Evolutionary conservation across 1,284 basidiomycete genomes (phyloP).

Genomic region (Puccinia hordei): DNA sequence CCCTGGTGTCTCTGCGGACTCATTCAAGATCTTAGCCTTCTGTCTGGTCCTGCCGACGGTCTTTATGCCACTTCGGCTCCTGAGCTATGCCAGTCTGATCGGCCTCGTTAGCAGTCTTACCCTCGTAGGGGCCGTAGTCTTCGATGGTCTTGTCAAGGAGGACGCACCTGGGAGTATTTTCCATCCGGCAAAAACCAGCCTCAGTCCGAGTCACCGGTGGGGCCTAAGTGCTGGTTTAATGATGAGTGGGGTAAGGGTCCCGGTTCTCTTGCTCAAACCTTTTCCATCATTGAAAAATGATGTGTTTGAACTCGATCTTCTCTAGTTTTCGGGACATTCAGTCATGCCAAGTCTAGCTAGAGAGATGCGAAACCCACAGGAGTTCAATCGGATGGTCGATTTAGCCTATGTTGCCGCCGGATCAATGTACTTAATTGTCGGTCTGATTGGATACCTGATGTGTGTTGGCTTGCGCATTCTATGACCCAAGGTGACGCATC

Average conservation of each 20-base stretch:
- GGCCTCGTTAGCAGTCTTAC: slow-evolving; percentile 38
- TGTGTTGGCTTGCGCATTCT: not conserved
- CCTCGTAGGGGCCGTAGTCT: slow-evolving; percentile 26
- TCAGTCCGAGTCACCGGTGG: slow-evolving; percentile 39
- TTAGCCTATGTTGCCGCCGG: slow-evolving; percentile 41
- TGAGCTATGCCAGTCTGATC: slow-evolving; percentile 45
- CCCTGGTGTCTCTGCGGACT: slow-evolving; percentile 11
- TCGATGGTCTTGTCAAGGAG: slow-evolving; percentile 40
- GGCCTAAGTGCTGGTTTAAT: slow-evolving; percentile 43
- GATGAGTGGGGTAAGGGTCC: slow-evolving; percentile 44
- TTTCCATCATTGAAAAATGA: not conserved
- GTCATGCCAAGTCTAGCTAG: slow-evolving; percentile 46
- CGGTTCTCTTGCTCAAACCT: too few species aligned
- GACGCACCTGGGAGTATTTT: slow-evolving; percentile 47
- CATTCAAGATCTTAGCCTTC: slow-evolving; percentile 42
- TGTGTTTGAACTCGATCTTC: not conserved
- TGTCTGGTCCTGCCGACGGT: slow-evolving; percentile 33
- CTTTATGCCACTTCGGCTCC: slow-evolving; percentile 40
- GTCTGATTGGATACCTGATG: slow-evolving; percentile 40
- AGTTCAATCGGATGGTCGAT: slow-evolving; percentile 46
- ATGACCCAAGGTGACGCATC: not conserved
- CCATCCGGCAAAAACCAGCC: slow-evolving; percentile 37
- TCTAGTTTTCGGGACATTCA: slow-evolving; percentile 48
- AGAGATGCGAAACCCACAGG: slow-evolving; percentile 47
- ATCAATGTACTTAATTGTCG: slow-evolving; percentile 37